phyloP scores from a whole-genome alignment of 2,329 filamentous ascomycete species.

The Penicillium sp. region DNA sequence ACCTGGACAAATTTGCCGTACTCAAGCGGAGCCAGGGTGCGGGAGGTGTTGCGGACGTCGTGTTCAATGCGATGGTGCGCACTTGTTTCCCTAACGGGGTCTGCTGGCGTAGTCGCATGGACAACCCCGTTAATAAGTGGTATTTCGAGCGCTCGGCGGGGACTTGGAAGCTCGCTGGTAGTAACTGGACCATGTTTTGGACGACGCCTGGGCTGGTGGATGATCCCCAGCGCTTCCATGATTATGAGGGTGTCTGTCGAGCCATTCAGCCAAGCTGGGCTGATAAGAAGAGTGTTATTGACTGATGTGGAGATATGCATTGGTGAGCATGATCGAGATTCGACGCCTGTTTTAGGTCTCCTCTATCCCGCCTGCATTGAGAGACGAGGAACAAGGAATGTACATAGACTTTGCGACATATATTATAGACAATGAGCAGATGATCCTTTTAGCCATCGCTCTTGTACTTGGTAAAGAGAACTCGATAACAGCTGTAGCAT shows the following conservation, averaged over 20 bases:
- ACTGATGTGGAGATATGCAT: constrained; percentile 50
- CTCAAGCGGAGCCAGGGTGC: constrained; percentile 82
- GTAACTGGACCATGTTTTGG: constrained; percentile 98
- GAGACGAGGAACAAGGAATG: neutral
- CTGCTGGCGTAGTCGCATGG: constrained; percentile 83
- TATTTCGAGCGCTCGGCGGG: constrained; percentile 90
- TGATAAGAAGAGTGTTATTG: constrained; percentile 48
- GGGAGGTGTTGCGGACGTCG: constrained; percentile 87
- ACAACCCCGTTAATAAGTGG: constrained; percentile 98
- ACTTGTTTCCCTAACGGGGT: constrained; percentile 84
- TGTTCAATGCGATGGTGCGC: constrained; percentile 93
- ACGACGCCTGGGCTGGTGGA: constrained; percentile 66
- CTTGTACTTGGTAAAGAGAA: too few relatives aligned
- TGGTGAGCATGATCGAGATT: constrained; percentile 1
- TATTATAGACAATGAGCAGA: too few relatives aligned
- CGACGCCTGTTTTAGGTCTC: neutral
- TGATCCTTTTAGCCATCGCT: too few relatives aligned
- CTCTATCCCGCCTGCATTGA: too few relatives aligned
- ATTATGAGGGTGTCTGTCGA: constrained; percentile 74
- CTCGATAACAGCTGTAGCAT: too few relatives aligned
- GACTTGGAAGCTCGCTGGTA: constrained; percentile 74
- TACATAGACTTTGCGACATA: neutral
- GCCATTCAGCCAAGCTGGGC: constrained; percentile 51
- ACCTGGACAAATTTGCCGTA: constrained; percentile 96
- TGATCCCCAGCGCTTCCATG: constrained; percentile 53